Evolutionary conservation across 768 basidiomycete species (phyloP), one percentile per base, ranked within the genome.

Genomic region (Thelephora ganbajun): DNA sequence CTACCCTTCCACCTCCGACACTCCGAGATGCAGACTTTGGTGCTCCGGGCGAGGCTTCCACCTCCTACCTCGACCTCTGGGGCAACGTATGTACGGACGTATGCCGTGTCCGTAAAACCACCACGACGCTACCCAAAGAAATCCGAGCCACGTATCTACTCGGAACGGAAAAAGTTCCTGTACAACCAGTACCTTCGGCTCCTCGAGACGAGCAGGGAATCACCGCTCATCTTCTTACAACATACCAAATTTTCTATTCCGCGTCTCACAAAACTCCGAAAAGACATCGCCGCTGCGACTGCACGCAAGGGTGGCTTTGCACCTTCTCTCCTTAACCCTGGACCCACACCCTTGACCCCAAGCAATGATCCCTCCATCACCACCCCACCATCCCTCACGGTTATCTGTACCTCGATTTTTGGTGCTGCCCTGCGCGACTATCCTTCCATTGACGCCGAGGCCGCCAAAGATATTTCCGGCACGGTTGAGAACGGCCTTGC

Each of bases 151-250:
- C 83, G 91, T 37, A 69, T 76, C 50, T 92, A 89, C 61, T 73
- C 72, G 45, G 76, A 78, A 59, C 83, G 85, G 61, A 96, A 93
- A 62, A 70, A 79, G 1, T 80, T 77, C 63, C 79, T 89, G 61
- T 88, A 80, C 66, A 73, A 77, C 66, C 80, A 83, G 64, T 91
- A 91, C 70, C 69, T 72, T 48, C 73, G 72, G 56, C 76, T 94
- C 52, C 72, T 94, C 57, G 63, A 74, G 49, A 65, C 69, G 46
- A 74, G 73, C 59, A 55, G 63, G 19, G 62, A 69, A 34, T 68
- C 77, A 0, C 80, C 89, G 30, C 66, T 91, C 59, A 67, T 96
- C 53, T 72, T 94, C 64, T 77, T 94, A 50, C 72, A 79, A 45
- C 88, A 90, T 61, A 69, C 74, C 52, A 80, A 86, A 52, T 84